Evolutionary conservation across 2,329 filamentous ascomycete species (phyloP), one percentile per base, ranked within the genome.

Genomic region (Neoascochyta sp.): DNA sequence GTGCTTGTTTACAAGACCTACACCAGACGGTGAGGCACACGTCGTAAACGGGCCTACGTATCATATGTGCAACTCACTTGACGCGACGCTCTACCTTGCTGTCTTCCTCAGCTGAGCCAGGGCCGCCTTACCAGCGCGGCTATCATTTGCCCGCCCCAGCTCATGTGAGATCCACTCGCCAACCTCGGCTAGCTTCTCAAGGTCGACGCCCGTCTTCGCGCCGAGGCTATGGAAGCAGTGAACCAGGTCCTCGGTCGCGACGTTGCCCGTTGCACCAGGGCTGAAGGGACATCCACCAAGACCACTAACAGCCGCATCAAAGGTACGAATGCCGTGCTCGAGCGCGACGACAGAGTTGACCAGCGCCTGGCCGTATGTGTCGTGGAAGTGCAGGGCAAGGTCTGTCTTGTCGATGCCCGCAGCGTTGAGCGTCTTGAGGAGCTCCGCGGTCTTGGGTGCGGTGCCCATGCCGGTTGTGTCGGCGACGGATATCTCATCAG

Each of bases 401-500:
- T 85, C 81, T 48, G 80, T 77, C 32, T 73, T 74, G 12, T 81
- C 73, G 11, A 93, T 73, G 0, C 81, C 82, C 2, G 82, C 83
- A 1, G 78, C 74, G 7, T 70, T 63, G 62, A 87, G 66, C 33
- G 80, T 80, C 42, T 73, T 72, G 35, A 88, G 68, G 25, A 88
- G 66, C 33, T 77, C 75, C 32, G 70, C 67, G 3, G 82, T 86
- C 33, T 78, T 70, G 11, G 80, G 80, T n/a, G 80, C 81, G 0
- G 86, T 93, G 17, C 88, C 89, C 75, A 93, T 88, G 11, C 89
- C 89, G 0, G 88, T 90, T 0, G 89, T 95, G 54, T 95, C 89
- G 5, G 87, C 88, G 1, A 95, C 75, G 2, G 84, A 85, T 46
- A 95, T 88, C 69, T 95, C 87, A 54, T 94, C 86, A 12, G 86